Evolutionary conservation across 1,284 basidiomycete genomes (phyloP).

Genomic region (Trichosporon asahii): DNA sequence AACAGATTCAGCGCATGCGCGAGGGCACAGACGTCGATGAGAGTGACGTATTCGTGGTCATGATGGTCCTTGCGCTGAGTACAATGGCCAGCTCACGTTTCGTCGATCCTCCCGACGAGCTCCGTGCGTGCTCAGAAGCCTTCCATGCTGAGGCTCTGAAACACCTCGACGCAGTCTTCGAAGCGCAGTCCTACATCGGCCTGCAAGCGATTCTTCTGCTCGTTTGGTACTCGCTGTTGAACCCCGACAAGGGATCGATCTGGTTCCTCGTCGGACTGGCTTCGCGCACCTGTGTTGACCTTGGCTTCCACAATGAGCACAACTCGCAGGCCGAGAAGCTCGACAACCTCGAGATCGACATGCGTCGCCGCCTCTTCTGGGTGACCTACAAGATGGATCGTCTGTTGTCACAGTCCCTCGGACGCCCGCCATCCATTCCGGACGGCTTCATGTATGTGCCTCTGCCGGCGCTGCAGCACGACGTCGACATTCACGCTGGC

Average conservation of each 20-base stretch:
- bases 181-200: conserved; percentile 50
- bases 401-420: conserved; percentile 49
- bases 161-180: conserved; percentile 52
- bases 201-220: conserved; percentile 52
- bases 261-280: conserved; percentile 54
- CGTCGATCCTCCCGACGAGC: conserved; percentile 52
- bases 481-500: conserved; percentile 45
- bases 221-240: conserved; percentile 52
- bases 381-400: conserved; percentile 53
- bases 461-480: conserved; percentile 45
- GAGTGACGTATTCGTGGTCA: conserved; percentile 52
- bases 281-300: conserved; percentile 51
- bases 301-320: conserved; percentile 53
- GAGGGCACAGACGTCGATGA: conserved; percentile 46
- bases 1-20: conserved; percentile 46
- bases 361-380: conserved; percentile 52
- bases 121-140: conserved; percentile 52
- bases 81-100: conserved; percentile 53
- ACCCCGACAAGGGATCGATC: conserved; percentile 53
- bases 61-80: conserved; percentile 53
- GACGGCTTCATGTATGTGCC: conserved; percentile 53
- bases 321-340: conserved; percentile 44
- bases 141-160: conserved; percentile 54
- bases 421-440: conserved; percentile 51
- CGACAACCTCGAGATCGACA: conserved; percentile 52